A percentile compares a stretch with the other conserved stretches of the same genome.
phyloP scores from a whole-genome alignment of 257 asterid species.

The Haberlea rhodopensis region DNA sequence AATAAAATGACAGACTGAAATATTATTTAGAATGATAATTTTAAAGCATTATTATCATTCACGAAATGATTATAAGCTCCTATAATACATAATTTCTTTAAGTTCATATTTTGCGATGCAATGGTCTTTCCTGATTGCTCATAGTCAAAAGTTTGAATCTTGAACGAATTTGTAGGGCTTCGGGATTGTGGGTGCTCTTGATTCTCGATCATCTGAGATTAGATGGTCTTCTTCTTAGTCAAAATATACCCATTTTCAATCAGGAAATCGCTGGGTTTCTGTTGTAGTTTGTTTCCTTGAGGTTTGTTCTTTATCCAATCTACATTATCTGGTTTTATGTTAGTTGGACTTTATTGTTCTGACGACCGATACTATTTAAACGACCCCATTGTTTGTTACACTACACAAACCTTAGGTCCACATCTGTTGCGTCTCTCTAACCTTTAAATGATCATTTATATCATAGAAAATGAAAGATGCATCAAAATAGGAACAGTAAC shows the following conservation, averaged over 20 bases:
- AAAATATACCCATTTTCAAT: slow-evolving; percentile 28
- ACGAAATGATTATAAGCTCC: no score
- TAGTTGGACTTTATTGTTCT: slow-evolving; percentile 36
- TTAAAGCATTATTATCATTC: no score
- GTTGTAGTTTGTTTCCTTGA: slow-evolving; percentile 26
- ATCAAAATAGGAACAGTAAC: no score
- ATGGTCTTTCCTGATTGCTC: slow-evolving; percentile 34
- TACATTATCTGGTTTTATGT: slow-evolving; percentile 40
- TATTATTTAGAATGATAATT: neutral
- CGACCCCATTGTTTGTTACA: no score
- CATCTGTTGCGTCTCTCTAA: no score
- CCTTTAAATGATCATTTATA: no score
- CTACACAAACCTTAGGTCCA: no score
- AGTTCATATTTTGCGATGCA: slow-evolving; percentile 23
- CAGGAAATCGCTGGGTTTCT: slow-evolving; percentile 36
- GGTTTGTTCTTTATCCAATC: slow-evolving; percentile 42
- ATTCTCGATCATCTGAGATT: slow-evolving; percentile 63
- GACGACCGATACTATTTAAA: slow-evolving; percentile 21
- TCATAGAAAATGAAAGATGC: neutral
- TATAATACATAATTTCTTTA: no score
- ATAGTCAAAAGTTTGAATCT: slow-evolving; percentile 38
- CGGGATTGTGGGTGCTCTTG: slow-evolving; percentile 51
- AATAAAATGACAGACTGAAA: no score
- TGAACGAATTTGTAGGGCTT: slow-evolving; percentile 34
- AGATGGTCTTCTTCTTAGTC: slow-evolving; percentile 47